phyloP scores from a whole-genome alignment of 2,329 filamentous ascomycete genomes.

The Sarocladium kiliense region DNA sequence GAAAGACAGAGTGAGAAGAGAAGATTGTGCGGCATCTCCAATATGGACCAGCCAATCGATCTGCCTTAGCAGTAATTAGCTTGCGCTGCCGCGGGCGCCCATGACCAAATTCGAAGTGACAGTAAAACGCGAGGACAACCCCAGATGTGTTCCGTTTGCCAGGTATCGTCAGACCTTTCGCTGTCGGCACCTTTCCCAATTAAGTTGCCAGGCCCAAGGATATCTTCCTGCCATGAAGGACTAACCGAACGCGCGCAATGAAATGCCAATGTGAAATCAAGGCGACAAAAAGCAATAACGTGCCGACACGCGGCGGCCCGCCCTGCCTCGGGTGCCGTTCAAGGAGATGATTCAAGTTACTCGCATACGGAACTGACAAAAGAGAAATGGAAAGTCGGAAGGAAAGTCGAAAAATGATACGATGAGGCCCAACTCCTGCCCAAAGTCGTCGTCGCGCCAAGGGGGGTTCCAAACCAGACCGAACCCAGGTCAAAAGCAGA shows the following conservation, averaged over 20 bases:
- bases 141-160: conserved; percentile 6
- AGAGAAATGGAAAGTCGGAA: conserved; percentile 16
- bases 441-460: conserved; percentile 15
- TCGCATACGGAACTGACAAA: neutral
- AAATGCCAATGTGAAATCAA: conserved; percentile 14
- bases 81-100: conserved; percentile 25
- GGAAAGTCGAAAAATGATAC: conserved; percentile 21
- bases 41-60: conserved; percentile 48
- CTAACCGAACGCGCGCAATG: neutral
- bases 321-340: conserved; percentile 29
- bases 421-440: conserved; percentile 23
- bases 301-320: conserved; percentile 23
- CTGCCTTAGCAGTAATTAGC: conserved; percentile 39
- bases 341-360: neutral
- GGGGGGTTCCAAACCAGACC: conserved; percentile 15
- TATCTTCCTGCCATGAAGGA: conserved; percentile 1
- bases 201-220: conserved; percentile 5
- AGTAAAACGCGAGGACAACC: conserved; percentile 20
- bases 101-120: conserved; percentile 6
- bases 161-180: neutral
- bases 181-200: neutral
- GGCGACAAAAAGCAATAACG: neutral
- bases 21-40: conserved; percentile 28
- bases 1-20: conserved; percentile 33
- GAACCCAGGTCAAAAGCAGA: conserved; percentile 17